These are phyloP conservation scores for Hymenotorrendiella dingleyae DNA, from an alignment of 2,329 filamentous ascomycete genomes.

Conservation along the genomic window DNA sequence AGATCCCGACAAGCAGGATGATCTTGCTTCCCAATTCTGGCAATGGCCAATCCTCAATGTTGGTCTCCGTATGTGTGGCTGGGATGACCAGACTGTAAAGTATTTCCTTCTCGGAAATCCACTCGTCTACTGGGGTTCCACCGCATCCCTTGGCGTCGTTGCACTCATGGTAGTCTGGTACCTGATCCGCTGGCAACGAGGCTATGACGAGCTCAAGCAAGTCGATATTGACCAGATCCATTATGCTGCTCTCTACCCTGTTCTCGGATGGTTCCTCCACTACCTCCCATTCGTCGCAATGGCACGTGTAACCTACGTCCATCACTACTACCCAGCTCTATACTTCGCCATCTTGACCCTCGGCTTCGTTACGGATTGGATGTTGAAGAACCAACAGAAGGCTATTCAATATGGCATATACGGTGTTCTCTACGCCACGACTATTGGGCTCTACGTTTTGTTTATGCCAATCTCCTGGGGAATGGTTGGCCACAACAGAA, in stretches of 20 bases:
- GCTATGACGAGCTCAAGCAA: slow-evolving; percentile 75
- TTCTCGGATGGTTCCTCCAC: slow-evolving; percentile 92
- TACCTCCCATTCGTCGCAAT: slow-evolving; percentile 95
- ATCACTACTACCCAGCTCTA: slow-evolving; percentile 97
- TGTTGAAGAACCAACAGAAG: slow-evolving; percentile 60
- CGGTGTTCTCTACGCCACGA: slow-evolving; percentile 62
- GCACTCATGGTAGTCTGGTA: slow-evolving; percentile 75
- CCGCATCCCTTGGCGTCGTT: slow-evolving; percentile 68
- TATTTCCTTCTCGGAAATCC: slow-evolving; percentile 99
- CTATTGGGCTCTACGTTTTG: slow-evolving; percentile 78
- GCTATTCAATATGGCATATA: slow-evolving; percentile 65
- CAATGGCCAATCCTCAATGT: slow-evolving; percentile 97
- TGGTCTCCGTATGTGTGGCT: slow-evolving; percentile 96
- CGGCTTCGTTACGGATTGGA: slow-evolving; percentile 85
- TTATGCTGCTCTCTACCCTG: slow-evolving; percentile 85
- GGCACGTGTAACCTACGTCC: slow-evolving; percentile 97
- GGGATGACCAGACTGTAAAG: slow-evolving; percentile 93
- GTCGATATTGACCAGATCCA: slow-evolving; percentile 89
- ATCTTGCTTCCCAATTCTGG: slow-evolving; percentile 94
- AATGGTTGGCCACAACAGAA: slow-evolving; percentile 76
- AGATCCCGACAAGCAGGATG: slow-evolving; percentile 97
- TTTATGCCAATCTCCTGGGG: slow-evolving; percentile 96
- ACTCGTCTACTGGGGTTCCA: slow-evolving; percentile 91
- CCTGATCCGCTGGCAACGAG: slow-evolving; percentile 89
- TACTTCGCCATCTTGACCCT: slow-evolving; percentile 92